Evolutionary conservation across 2,329 filamentous ascomycete genomes (phyloP).

Genomic region (Diaporthe longicolla): DNA sequence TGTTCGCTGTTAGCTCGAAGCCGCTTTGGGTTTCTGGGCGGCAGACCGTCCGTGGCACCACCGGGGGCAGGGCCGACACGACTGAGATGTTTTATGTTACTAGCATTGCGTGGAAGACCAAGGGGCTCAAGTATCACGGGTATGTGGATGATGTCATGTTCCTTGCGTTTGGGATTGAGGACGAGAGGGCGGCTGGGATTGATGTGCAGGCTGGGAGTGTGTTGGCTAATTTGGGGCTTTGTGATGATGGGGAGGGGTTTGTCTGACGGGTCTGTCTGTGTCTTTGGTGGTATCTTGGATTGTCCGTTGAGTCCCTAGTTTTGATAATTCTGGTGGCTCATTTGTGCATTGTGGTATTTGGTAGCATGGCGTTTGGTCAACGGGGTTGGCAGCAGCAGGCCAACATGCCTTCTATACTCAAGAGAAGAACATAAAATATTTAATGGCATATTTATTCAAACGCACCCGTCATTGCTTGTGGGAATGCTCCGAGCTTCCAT

Average conservation of each 20-base stretch:
- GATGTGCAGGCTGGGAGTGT: constrained; percentile 66
- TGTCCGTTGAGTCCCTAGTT: neutral
- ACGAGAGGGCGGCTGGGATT: constrained; percentile 62
- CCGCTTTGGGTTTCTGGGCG: constrained; percentile 71
- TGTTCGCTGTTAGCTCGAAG: constrained; percentile 63
- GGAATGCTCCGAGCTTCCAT: no score
- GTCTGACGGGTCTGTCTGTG: neutral
- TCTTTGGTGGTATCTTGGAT: no score
- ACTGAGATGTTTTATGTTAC: constrained; percentile 72
- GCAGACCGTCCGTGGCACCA: constrained; percentile 39
- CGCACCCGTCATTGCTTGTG: no score
- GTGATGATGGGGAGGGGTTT: constrained; percentile 40
- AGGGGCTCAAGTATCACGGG: constrained; percentile 65
- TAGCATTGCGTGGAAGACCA: constrained; percentile 67
- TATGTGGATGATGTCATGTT: constrained; percentile 70
- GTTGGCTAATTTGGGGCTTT: constrained; percentile 58
- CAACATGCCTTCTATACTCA: no score
- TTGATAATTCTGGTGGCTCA: neutral
- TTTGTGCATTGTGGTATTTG: no score
- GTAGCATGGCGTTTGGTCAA: no score
- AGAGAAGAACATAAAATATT: no score
- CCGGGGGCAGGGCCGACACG: neutral
- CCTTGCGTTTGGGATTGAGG: constrained; percentile 70
- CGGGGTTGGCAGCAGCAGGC: no score
- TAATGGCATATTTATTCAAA: no score